Evolutionary conservation across 2,329 filamentous ascomycete genomes (phyloP).

Genomic region (Fusarium bactridioides): DNA sequence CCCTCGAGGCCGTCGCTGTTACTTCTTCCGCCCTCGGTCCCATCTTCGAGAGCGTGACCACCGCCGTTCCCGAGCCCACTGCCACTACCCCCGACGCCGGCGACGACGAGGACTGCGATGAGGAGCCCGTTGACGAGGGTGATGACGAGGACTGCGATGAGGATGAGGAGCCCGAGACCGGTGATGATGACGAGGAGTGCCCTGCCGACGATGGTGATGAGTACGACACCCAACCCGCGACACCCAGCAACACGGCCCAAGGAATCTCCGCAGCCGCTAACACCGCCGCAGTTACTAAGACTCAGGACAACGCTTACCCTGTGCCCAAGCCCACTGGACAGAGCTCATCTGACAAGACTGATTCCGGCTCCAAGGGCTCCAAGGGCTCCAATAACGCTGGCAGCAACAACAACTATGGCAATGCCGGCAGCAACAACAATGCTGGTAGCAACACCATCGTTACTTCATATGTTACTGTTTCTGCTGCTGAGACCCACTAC

Average conservation of each 20-base stretch:
- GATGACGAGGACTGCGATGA: constrained; percentile 32
- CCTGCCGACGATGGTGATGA: constrained; percentile 26
- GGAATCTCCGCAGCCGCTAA: not conserved
- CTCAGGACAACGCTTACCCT: not conserved
- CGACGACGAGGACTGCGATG: not conserved
- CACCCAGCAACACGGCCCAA: not conserved
- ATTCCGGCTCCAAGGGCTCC: not conserved
- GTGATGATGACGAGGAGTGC: constrained; percentile 33
- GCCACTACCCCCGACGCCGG: constrained; percentile 5
- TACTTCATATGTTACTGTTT: constrained; percentile 30
- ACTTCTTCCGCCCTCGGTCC: constrained; percentile 1
- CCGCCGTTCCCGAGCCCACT: constrained; percentile 7
- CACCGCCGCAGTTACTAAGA: not conserved
- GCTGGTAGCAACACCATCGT: constrained; percentile 7
- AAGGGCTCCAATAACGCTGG: not conserved
- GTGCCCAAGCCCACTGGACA: not conserved
- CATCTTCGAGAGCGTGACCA: not conserved
- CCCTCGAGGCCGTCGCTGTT: constrained; percentile 16
- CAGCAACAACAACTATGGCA: not conserved
- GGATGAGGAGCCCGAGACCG: constrained; percentile 5
- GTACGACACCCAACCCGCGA: constrained; percentile 5
- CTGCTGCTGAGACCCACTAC: not conserved
- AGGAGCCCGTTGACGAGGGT: not conserved
- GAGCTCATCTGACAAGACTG: not conserved
- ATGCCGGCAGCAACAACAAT: not conserved